These are phyloP conservation scores for Vinca minor DNA, from an alignment of 257 asterid genomes.

Conservation along the genomic window DNA sequence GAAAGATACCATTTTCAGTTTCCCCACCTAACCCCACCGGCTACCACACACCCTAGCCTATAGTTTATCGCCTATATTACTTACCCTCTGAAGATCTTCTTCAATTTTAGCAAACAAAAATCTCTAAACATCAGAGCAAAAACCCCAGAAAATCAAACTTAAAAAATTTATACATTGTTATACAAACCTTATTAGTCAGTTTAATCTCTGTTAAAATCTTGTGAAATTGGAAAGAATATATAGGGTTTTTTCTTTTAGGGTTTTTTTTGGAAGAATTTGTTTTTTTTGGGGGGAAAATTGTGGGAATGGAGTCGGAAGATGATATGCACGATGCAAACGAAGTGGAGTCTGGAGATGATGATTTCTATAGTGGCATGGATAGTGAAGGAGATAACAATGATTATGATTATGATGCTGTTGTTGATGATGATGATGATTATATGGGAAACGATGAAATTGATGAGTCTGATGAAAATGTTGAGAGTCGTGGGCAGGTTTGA, in stretches of 20 bases:
- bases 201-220: background rate
- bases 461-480: slow-evolving; percentile 40
- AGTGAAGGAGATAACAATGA: slow-evolving; percentile 19
- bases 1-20: too few relatives aligned
- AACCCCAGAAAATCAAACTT: background rate
- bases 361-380: slow-evolving; percentile 61
- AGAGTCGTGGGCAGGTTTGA: slow-evolving; percentile 65
- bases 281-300: too few relatives aligned
- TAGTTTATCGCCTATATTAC: too few relatives aligned
- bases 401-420: slow-evolving; percentile 40
- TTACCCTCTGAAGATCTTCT: background rate
- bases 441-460: slow-evolving; percentile 54
- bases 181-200: background rate
- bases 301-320: slow-evolving; percentile 73
- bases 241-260: slow-evolving; percentile 6
- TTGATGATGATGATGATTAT: slow-evolving; percentile 61
- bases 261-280: background rate
- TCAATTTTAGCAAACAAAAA: background rate
- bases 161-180: background rate
- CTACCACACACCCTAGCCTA: too few relatives aligned
- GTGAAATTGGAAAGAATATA: background rate
- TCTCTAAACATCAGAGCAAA: background rate
- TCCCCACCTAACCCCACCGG: too few relatives aligned
- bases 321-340: slow-evolving; percentile 94
- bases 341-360: slow-evolving; percentile 65